phyloP scores from a whole-genome alignment of 2,329 filamentous ascomycete genomes.

The Monilinia fructigena region DNA sequence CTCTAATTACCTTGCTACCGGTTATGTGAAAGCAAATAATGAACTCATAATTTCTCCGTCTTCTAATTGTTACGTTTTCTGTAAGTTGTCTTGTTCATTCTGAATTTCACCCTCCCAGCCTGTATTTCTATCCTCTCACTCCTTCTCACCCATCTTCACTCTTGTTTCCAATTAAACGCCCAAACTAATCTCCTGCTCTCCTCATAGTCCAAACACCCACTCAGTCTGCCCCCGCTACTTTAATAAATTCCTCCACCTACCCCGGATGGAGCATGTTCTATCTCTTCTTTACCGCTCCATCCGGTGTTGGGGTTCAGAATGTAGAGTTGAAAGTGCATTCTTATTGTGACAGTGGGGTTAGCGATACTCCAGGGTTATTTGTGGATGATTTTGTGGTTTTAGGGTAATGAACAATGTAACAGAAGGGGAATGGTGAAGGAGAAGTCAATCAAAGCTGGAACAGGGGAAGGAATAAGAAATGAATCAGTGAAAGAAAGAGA shows the following conservation, averaged over 20 bases:
- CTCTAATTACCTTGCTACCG: constrained; percentile 7
- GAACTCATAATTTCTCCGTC: not conserved
- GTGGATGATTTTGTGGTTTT: constrained; percentile 6
- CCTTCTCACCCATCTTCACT: too few species aligned
- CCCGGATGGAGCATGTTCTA: constrained; percentile 15
- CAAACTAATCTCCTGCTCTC: too few species aligned
- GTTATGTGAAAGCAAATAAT: constrained; percentile 5
- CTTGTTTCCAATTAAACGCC: too few species aligned
- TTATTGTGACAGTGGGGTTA: not conserved
- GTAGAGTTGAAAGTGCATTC: not conserved
- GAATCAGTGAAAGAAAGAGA: too few species aligned
- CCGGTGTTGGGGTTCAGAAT: not conserved
- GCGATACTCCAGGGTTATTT: not conserved
- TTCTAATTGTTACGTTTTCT: not conserved
- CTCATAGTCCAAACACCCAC: not conserved
- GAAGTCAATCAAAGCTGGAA: not conserved
- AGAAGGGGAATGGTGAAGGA: not conserved
- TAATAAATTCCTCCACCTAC: constrained; percentile 8
- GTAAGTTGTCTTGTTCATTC: not conserved
- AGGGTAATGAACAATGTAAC: not conserved
- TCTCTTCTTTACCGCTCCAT: constrained; percentile 6
- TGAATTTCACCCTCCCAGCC: too few species aligned
- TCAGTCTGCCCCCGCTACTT: not conserved
- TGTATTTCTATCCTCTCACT: too few species aligned
- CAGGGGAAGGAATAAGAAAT: not conserved